These are phyloP conservation scores for Globisporangium lucens DNA, from an alignment of 352 stramenopile species.

Conservation along the genomic window DNA sequence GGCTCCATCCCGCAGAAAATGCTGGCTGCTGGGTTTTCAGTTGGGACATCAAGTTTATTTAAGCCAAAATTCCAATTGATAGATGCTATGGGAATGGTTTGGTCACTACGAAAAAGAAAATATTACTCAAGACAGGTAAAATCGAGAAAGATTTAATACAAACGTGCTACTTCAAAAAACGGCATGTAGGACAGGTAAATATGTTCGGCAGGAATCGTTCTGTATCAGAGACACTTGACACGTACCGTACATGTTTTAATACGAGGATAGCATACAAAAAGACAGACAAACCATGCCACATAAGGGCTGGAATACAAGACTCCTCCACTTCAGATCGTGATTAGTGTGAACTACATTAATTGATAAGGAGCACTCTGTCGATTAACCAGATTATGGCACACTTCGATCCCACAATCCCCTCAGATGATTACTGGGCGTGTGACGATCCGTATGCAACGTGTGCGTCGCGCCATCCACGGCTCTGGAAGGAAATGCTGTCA, in stretches of 20 bases:
- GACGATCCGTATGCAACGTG: background rate
- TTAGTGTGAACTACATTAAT: no score
- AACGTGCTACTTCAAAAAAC: background rate
- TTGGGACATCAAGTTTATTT: background rate
- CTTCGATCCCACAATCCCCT: background rate
- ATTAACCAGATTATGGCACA: background rate
- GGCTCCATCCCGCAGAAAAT: constrained; percentile 6
- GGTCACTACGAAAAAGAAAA: background rate
- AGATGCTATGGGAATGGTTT: background rate
- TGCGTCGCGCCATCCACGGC: background rate
- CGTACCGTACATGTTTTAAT: background rate
- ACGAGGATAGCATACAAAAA: background rate
- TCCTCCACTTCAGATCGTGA: no score
- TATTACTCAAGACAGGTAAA: background rate
- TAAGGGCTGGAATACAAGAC: background rate
- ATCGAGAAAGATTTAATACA: background rate
- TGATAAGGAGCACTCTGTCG: no score
- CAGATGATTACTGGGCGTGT: background rate
- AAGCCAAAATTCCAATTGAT: background rate
- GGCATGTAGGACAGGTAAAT: background rate
- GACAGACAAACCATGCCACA: background rate
- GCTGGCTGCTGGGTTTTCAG: background rate
- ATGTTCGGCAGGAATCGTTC: no score
- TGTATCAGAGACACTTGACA: background rate
- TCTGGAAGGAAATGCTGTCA: constrained; percentile 5